A percentile compares a stretch with the other conserved stretches of the same genome.
These are phyloP conservation scores for Neocatenulostroma microsporum DNA, from an alignment of 2,329 filamentous ascomycete species.

Conservation along the genomic window DNA sequence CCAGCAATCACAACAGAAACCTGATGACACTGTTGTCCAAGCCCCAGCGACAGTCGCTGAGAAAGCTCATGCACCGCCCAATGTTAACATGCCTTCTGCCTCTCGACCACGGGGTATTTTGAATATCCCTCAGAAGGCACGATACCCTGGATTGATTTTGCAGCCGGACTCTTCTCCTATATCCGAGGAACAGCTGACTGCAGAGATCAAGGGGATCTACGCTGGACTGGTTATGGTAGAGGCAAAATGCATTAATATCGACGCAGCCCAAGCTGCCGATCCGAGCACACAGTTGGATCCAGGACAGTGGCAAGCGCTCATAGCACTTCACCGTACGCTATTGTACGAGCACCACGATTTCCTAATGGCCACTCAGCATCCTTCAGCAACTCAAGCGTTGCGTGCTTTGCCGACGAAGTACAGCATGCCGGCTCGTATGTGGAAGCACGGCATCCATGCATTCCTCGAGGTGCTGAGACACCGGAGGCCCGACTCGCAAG, in stretches of 20 bases:
- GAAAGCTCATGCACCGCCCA: no score
- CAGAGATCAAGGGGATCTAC: conserved; percentile 78
- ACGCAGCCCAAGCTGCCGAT: conserved; percentile 52
- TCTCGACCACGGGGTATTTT: no score
- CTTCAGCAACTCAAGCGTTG: conserved; percentile 61
- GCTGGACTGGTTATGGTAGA: conserved; percentile 79
- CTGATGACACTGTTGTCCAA: no score
- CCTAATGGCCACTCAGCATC: conserved; percentile 80
- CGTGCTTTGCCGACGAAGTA: conserved; percentile 68
- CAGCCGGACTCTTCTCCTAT: conserved; percentile 40
- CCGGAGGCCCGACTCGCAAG: conserved; percentile 65
- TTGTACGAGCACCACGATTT: conserved; percentile 43
- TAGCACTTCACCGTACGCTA: conserved; percentile 67
- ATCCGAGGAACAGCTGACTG: conserved; percentile 67
- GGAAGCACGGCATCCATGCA: conserved; percentile 73
- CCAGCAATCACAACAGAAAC: background rate
- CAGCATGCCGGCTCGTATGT: conserved; percentile 88
- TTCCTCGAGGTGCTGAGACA: conserved; percentile 50
- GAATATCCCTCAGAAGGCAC: background rate
- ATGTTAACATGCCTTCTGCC: no score
- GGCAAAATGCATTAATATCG: conserved; percentile 76
- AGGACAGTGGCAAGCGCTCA: conserved; percentile 77
- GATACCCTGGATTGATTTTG: conserved; percentile 12
- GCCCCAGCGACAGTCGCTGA: no score
- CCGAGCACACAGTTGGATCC: conserved; percentile 45